A percentile compares a stretch with the other conserved stretches of the same genome.
phyloP scores from a whole-genome alignment of 345 rosid species.

The Pugionium cornutum region DNA sequence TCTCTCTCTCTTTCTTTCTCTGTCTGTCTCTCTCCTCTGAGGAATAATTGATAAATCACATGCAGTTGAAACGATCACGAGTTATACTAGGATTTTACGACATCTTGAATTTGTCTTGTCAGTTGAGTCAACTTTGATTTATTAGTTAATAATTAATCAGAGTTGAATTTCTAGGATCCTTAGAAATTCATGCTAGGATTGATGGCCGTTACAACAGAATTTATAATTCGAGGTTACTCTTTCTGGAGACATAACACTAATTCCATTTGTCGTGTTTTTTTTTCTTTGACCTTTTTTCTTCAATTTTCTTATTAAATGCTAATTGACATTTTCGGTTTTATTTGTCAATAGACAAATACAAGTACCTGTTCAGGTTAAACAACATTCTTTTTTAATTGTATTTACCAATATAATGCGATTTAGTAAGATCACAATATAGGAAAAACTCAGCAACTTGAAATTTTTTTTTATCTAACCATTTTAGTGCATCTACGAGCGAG shows the following conservation, averaged over 20 bases:
- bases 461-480: background rate
- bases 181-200: slow-evolving; percentile 7
- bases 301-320: too few relatives aligned
- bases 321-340: background rate
- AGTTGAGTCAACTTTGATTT: slow-evolving; percentile 19
- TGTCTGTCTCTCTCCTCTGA: slow-evolving; percentile 19
- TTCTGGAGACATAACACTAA: background rate
- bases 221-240: background rate
- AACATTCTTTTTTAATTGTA: too few relatives aligned
- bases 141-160: slow-evolving; percentile 6
- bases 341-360: background rate
- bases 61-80: slow-evolving; percentile 35
- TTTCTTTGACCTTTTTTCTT: background rate
- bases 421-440: background rate
- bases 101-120: slow-evolving; percentile 22
- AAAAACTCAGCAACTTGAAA: background rate
- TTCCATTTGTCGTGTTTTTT: slow-evolving; percentile 20
- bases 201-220: slow-evolving; percentile 5
- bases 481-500: background rate
- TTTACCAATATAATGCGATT: too few relatives aligned
- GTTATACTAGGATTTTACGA: slow-evolving; percentile 20
- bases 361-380: background rate
- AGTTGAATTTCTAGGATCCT: background rate
- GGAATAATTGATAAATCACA: slow-evolving; percentile 32
- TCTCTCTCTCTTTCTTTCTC: too few relatives aligned